phyloP scores from a whole-genome alignment of 257 asterid genomes.

The Solanum chiquidenum region DNA sequence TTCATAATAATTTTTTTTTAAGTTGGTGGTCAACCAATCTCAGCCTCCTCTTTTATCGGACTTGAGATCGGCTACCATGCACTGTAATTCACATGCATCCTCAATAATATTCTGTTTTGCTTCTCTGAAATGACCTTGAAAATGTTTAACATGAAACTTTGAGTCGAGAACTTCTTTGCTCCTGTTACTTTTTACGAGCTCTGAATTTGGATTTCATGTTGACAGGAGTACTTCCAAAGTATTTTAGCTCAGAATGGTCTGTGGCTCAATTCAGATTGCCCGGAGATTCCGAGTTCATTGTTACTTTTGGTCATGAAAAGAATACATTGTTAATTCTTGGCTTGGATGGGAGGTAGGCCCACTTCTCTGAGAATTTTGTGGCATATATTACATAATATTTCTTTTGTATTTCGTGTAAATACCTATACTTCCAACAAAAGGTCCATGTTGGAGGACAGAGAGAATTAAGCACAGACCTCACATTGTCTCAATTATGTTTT shows the following conservation, averaged over 20 bases:
- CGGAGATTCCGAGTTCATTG: slow-evolving; percentile 48
- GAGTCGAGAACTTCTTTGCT: background rate
- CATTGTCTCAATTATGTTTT: background rate
- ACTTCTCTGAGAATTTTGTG: background rate
- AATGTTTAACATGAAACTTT: background rate
- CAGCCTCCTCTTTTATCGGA: background rate
- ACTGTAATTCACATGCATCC: background rate
- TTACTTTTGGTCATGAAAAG: slow-evolving; percentile 63
- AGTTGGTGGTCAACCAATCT: background rate
- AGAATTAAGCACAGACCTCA: background rate
- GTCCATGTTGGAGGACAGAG: background rate
- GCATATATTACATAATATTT: background rate
- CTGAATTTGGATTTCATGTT: slow-evolving; percentile 1
- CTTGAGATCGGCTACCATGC: background rate
- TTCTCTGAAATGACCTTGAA: background rate
- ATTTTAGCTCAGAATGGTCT: slow-evolving; percentile 98
- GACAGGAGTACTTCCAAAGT: slow-evolving; percentile 83
- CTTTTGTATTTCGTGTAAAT: background rate
- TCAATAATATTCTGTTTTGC: background rate
- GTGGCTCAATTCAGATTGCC: slow-evolving; percentile 87
- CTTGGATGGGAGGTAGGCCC: slow-evolving; percentile 75
- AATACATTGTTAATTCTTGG: slow-evolving; percentile 53
- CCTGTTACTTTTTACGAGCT: background rate
- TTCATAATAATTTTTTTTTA: background rate
- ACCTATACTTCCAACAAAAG: background rate